Evolutionary conservation across 2,329 filamentous ascomycete genomes (phyloP), one percentile per base, ranked within the genome.

Genomic region (Epichloe uncinata): DNA sequence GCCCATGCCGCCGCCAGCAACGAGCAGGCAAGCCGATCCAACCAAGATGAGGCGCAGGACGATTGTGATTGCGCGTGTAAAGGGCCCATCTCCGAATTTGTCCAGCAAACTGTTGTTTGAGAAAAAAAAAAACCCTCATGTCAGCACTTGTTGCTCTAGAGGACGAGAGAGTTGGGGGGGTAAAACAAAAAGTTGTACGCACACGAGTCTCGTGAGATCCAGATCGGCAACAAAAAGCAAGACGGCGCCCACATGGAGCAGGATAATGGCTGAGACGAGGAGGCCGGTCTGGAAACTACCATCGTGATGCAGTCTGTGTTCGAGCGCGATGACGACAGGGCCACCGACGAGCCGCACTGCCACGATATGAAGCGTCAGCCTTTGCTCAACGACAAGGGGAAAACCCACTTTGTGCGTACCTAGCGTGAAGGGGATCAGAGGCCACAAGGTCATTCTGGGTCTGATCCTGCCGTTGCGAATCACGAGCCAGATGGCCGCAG

Each of bases 221-320:
- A 61, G 38, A 6, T 57, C 50, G 11, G 59, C 57, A 9, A 61
- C 47, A 9, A 63, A 51, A 7, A 63, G 54, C 7, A 61, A 58
- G 5, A 63, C 54, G 5, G 61, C 55, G 33, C 61, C 61, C 20
- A 63, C 55, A 47, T 63, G 63, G 45, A 63, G 59, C 5, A 62
- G 55, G 18, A 62, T 49, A 5, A 57, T 52, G 9, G 59, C 55
- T 15, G 60, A 58, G 33, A 59, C 55, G 48, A 54, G 57, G 33
- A 63, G 54, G 5, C 59, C 59, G 13, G 56, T 45, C 1, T 43
- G 13, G 22, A 22, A 43, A 13, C 34, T 1, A 33, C 42, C 35
- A 5, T 49, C 15, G 0, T 22, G 0, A 43, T 53, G 55, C 40
- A 50, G 37, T 5, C 52, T 3, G 51, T 47, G 45, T 3, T 60